These are phyloP conservation scores for Ormosia semicastrata DNA, from an alignment of 306 rosid species.

Conservation along the genomic window DNA sequence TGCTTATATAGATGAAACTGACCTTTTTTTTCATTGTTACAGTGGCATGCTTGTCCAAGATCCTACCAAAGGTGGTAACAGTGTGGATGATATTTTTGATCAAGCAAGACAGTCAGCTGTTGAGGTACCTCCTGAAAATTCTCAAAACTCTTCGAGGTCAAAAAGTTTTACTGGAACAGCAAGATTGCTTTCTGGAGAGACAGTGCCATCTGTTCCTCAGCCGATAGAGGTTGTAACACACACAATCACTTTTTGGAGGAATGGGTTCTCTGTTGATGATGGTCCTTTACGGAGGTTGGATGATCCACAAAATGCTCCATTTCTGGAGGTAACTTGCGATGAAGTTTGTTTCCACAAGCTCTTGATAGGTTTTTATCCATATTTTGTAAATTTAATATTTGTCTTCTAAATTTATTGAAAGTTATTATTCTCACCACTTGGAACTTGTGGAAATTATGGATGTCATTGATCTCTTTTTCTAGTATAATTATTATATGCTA, in stretches of 20 bases:
- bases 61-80: slow-evolving; percentile 56
- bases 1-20: neutral
- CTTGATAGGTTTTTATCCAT: neutral
- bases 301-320: slow-evolving; percentile 81
- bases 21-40: slow-evolving; percentile 18
- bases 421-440: neutral
- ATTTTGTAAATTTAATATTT: neutral
- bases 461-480: neutral
- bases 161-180: slow-evolving; percentile 75
- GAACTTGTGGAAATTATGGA: neutral
- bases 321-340: slow-evolving; percentile 65
- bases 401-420: neutral
- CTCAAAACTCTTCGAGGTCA: slow-evolving; percentile 51
- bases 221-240: slow-evolving; percentile 46
- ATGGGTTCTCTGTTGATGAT: slow-evolving; percentile 75
- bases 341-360: neutral
- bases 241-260: slow-evolving; percentile 82
- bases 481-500: neutral
- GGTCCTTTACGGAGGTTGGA: slow-evolving; percentile 74
- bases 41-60: slow-evolving; percentile 97
- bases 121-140: slow-evolving; percentile 43
- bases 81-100: slow-evolving; percentile 67
- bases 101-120: slow-evolving; percentile 60
- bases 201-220: slow-evolving; percentile 60
- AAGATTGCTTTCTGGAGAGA: slow-evolving; percentile 87